Evolutionary conservation across 345 rosid species (phyloP).

Genomic region (Melastoma malabathricum): DNA sequence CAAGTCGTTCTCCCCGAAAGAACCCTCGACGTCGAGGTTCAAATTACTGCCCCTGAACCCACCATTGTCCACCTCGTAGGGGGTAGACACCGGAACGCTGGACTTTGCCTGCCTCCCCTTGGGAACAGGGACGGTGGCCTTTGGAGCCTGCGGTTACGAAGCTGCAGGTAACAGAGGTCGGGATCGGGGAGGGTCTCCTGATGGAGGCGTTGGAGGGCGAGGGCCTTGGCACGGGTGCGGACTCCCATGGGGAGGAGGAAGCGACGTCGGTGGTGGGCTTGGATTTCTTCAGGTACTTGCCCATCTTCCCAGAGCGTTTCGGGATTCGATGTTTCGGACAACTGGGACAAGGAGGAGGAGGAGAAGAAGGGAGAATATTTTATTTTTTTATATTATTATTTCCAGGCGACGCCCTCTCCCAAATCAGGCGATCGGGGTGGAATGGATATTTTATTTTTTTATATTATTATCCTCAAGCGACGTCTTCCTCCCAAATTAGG

Average conservation of each 20-base stretch:
- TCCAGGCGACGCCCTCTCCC: no score
- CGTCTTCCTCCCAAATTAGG: no score
- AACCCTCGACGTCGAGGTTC: constrained; percentile 20
- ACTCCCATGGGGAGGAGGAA: constrained; percentile 39
- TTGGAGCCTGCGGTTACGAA: constrained; percentile 82
- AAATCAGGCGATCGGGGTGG: no score
- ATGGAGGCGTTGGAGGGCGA: constrained; percentile 46
- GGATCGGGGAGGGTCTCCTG: constrained; percentile 9
- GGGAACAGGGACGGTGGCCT: constrained; percentile 11
- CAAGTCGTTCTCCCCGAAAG: constrained; percentile 36
- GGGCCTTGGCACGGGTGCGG: constrained; percentile 67
- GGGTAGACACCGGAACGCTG: neutral
- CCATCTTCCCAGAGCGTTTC: constrained; percentile 53
- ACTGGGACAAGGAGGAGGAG: no score
- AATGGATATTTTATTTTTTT: no score
- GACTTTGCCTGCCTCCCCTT: neutral
- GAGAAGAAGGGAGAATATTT: no score
- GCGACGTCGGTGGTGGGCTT: constrained; percentile 43
- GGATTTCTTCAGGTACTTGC: constrained; percentile 67
- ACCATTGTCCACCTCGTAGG: neutral
- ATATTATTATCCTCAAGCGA: no score
- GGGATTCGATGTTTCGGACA: constrained; percentile 1
- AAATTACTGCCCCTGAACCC: constrained; percentile 2
- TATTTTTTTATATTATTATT: no score
- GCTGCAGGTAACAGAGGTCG: constrained; percentile 55